These are phyloP conservation scores for Leccinum incarnatum DNA, from an alignment of 768 basidiomycete genomes.

Conservation along the genomic window DNA sequence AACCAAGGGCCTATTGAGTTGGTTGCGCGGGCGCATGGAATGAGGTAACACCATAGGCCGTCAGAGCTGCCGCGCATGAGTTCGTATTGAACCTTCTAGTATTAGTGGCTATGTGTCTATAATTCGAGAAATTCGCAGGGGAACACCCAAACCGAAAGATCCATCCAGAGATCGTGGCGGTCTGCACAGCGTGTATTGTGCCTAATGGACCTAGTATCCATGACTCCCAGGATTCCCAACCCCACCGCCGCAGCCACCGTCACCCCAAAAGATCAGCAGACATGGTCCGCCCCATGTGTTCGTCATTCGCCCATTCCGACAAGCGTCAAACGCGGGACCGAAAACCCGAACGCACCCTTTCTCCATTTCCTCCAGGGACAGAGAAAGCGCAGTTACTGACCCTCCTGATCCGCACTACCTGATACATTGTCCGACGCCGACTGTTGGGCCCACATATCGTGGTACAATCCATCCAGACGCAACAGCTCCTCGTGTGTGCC, in stretches of 20 bases:
- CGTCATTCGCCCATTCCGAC: background rate
- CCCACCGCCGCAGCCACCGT: background rate
- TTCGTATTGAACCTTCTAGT: background rate
- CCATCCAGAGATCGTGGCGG: background rate
- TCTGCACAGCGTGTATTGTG: background rate
- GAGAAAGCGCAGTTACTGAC: background rate
- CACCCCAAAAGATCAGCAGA: background rate
- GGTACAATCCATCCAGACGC: conserved; percentile 64
- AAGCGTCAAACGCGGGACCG: background rate
- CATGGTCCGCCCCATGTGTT: background rate
- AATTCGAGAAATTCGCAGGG: background rate
- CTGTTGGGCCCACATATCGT: conserved; percentile 82
- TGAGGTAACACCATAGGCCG: conserved; percentile 22
- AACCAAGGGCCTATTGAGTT: conserved; percentile 75
- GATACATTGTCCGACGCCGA: conserved; percentile 38
- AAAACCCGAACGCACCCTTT: background rate
- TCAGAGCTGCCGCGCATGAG: background rate
- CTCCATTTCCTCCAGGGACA: background rate
- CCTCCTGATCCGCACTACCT: conserved; percentile 14
- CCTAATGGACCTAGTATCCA: background rate
- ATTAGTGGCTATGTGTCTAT: background rate
- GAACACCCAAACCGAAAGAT: background rate
- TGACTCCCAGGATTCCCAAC: background rate
- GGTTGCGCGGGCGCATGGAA: conserved; percentile 75
- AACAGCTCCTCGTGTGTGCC: conserved; percentile 91